Evolutionary conservation across 306 rosid species (phyloP), one percentile per base, ranked within the genome.

Genomic region (Lablab purpureus): DNA sequence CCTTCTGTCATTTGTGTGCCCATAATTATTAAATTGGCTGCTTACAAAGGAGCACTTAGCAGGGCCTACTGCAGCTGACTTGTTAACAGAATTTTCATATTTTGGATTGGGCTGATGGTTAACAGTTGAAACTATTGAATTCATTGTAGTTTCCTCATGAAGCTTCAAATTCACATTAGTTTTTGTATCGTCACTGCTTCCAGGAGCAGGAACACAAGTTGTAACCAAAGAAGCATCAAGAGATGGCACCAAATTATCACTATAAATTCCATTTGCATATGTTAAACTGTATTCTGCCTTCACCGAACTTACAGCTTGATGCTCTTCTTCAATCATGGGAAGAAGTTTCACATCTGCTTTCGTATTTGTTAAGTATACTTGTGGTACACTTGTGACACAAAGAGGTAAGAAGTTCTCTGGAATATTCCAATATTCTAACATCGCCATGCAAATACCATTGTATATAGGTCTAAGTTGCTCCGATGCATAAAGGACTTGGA

Each of bases 351-450:
- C 40, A 40, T 85, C 82, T 63, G 67, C 80, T 67, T 81, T 76
- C 52, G 45, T 59, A 52, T 74, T 43, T 43, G 65, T 79, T n/a
- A 81, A 82, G 69, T 75, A 62, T 60, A 73, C 13, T 78, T 80
- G 59, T 51, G 73, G 59, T 83, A 55, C 85, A 25, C 78, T 75
- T 55, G 78, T 62, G 55, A 79, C 85, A 50, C 88, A 68, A 51
- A 84, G 76, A 65, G 87, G 71, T 37, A 87, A 41, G 73, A 80
- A 51, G 69, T 81, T 90, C 77, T 75, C 87, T 67, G 94, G 87
- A 71, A 94, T 85, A 71, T 84, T 85, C 98, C 98, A 94, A 56
- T 89, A 90, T 30, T 80, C 88, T 68, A 88, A 71, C 67, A 87
- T 75, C 50, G 85, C 89, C 76, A 74, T 83, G 77, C 89, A 90